Evolutionary conservation across 2,329 filamentous ascomycete species (phyloP).

Genomic region (Pseudocercospora eumusae): DNA sequence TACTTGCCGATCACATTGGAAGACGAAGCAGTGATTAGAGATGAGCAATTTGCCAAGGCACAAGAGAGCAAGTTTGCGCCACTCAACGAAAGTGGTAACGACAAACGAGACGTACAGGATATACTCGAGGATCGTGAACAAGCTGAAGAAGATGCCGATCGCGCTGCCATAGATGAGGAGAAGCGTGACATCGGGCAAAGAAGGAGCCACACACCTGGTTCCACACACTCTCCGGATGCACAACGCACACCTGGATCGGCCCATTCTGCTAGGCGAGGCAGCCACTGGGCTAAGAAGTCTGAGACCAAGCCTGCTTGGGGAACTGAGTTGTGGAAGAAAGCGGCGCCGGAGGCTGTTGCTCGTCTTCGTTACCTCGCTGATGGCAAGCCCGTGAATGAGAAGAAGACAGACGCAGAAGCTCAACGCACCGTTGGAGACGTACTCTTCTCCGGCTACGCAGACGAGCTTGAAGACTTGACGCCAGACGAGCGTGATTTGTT

Average conservation of each 20-base stretch:
- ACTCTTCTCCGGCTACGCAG: slow-evolving; percentile 81
- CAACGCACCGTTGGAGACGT: slow-evolving; percentile 73
- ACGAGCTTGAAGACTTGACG: slow-evolving; percentile 92
- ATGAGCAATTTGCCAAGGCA: slow-evolving; percentile 80
- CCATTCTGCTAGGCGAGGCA: not conserved
- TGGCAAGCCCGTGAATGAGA: slow-evolving; percentile 19
- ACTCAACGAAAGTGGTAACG: slow-evolving; percentile 30
- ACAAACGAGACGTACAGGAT: slow-evolving; percentile 36
- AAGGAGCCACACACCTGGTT: slow-evolving; percentile 7
- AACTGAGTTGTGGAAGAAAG: slow-evolving; percentile 25
- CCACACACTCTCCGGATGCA: slow-evolving; percentile 8
- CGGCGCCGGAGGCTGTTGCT: slow-evolving; percentile 28
- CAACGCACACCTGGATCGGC: slow-evolving; percentile 9
- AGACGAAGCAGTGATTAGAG: slow-evolving; percentile 88
- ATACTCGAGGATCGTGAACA: slow-evolving; percentile 26
- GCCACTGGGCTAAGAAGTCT: slow-evolving; percentile 22
- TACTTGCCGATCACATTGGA: slow-evolving; percentile 94
- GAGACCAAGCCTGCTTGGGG: slow-evolving; percentile 20
- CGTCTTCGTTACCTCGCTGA: slow-evolving; percentile 30
- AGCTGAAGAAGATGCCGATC: slow-evolving; percentile 39
- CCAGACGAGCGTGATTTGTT: slow-evolving; percentile 85
- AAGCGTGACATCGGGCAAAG: slow-evolving; percentile 44
- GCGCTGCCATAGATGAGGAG: slow-evolving; percentile 27
- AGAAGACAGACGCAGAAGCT: slow-evolving; percentile 53
- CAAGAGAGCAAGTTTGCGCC: slow-evolving; percentile 46